Conservation (phyloP, 495 filamentous ascomycete genomes). For the Letharia lupina region DNA sequence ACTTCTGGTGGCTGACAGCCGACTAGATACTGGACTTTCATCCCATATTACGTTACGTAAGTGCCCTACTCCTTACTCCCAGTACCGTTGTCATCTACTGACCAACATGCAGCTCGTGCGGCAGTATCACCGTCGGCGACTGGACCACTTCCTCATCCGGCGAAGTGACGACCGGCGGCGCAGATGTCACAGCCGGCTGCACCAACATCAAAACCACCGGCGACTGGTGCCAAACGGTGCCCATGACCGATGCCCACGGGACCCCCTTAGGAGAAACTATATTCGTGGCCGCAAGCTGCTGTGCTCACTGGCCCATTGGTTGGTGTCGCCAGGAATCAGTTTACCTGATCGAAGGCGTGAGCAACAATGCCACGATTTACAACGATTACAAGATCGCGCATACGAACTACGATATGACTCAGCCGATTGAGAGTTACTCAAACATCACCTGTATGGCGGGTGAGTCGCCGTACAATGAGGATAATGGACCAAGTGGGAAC, state of each 20-base stretch:
- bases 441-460: background rate
- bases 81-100: background rate
- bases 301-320: background rate
- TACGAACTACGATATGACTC: background rate
- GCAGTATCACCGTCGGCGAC: background rate
- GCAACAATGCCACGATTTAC: constrained; percentile 1
- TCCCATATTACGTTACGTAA: constrained; percentile 4
- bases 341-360: background rate
- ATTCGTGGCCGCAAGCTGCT: constrained; percentile 3
- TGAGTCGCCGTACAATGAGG: background rate
- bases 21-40: constrained; percentile 2
- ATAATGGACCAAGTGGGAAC: background rate
- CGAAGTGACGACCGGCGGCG: background rate
- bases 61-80: background rate
- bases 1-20: background rate
- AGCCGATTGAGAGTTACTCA: background rate
- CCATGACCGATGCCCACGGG: background rate
- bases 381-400: background rate
- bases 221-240: constrained; percentile 6
- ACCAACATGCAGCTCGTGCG: background rate
- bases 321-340: background rate
- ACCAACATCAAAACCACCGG: background rate
- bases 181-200: background rate
- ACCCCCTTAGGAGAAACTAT: background rate
- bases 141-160: background rate